Percentiles rank a stretch among this genome's conserved stretches.
Evolutionary conservation across 202 grass and related monocot genomes (phyloP).

Genomic region (Hordeum pubiflorum): DNA sequence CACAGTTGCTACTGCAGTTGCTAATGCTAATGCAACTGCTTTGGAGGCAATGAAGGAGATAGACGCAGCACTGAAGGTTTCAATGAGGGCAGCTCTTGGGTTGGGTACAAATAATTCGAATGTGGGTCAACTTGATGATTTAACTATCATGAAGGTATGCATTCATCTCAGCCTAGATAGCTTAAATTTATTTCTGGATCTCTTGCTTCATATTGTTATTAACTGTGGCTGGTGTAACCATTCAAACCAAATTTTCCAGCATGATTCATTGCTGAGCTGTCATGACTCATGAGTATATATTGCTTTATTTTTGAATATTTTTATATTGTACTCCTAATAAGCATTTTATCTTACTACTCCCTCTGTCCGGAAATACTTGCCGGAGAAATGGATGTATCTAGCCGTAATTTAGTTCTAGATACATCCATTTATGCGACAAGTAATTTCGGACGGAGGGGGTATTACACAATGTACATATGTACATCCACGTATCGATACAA

Average conservation of each 20-base stretch:
- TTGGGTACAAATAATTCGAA: constrained; percentile 49
- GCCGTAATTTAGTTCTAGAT: no score
- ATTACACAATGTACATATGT: background rate
- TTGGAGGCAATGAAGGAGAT: constrained; percentile 92
- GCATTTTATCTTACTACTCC: background rate
- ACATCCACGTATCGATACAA: background rate
- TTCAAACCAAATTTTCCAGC: background rate
- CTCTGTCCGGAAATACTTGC: no score
- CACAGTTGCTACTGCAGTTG: constrained; percentile 85
- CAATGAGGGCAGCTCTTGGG: constrained; percentile 72
- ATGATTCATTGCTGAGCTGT: background rate
- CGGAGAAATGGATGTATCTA: no score
- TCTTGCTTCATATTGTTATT: constrained; percentile 4
- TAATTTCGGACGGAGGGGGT: no score
- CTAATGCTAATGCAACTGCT: constrained; percentile 81
- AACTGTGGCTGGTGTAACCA: background rate
- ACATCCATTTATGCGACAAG: no score
- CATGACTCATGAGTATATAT: background rate
- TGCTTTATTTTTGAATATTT: background rate
- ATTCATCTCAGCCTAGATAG: constrained; percentile 4
- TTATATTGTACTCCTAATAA: background rate
- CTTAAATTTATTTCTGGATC: background rate
- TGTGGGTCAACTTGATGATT: constrained; percentile 77
- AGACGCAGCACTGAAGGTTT: constrained; percentile 83
- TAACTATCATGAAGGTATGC: constrained; percentile 84